These are phyloP conservation scores for Oxytropis ochrocephala DNA, from an alignment of 306 rosid species.

Conservation along the genomic window DNA sequence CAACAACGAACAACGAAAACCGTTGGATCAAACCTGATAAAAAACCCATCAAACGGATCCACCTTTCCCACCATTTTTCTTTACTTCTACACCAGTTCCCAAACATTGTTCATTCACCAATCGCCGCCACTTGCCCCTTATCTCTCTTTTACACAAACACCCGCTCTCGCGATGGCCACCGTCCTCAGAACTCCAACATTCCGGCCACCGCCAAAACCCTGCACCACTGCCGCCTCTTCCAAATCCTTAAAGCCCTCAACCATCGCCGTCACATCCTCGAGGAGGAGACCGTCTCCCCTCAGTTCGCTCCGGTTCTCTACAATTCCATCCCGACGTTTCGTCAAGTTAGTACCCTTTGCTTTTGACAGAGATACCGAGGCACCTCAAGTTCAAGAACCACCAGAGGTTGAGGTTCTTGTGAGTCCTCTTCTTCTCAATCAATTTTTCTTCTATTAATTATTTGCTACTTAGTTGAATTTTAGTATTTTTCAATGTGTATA, in stretches of 20 bases:
- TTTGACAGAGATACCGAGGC: slow-evolving; percentile 46
- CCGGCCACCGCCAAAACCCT: slow-evolving; percentile 24
- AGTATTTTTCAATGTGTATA: background rate
- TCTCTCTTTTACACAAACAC: background rate
- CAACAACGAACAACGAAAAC: background rate
- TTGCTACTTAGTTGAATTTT: background rate
- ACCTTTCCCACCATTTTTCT: background rate
- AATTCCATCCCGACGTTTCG: slow-evolving; percentile 33
- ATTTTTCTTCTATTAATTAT: background rate
- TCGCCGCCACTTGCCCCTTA: slow-evolving; percentile 18
- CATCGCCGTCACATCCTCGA: slow-evolving; percentile 24
- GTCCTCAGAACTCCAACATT: slow-evolving; percentile 41
- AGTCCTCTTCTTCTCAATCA: background rate
- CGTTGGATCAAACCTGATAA: background rate
- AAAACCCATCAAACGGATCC: slow-evolving; percentile 14
- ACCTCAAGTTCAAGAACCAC: slow-evolving; percentile 40
- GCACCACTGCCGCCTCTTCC: slow-evolving; percentile 7
- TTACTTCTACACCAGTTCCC: background rate
- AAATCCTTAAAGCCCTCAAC: slow-evolving; percentile 16
- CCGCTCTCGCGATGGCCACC: slow-evolving; percentile 37
- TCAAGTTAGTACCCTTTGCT: slow-evolving; percentile 42
- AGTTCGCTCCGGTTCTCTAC: slow-evolving; percentile 27
- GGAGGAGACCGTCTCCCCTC: slow-evolving; percentile 7
- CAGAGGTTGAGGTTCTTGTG: slow-evolving; percentile 37
- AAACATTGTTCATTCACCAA: background rate